Base-by-base conservation (phyloP, 2,329 filamentous ascomycete species). In the Trichoderma cornu-damae region DNA sequence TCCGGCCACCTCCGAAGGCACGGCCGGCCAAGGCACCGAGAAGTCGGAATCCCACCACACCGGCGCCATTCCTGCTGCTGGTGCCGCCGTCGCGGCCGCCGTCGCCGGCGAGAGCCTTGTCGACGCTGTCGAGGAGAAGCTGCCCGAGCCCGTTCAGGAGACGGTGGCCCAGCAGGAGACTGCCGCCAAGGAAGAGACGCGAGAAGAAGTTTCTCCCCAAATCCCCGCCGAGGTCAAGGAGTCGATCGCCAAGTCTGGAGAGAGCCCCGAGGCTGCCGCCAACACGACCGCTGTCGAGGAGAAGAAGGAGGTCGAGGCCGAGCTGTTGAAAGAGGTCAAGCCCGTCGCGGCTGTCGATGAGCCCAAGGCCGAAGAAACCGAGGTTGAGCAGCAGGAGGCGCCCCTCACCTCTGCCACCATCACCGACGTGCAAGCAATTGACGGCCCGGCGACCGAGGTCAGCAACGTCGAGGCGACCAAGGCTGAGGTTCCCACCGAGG, bases 221-320 rank as follows among this genome's bases (percentile, higher is more conserved):
- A 80, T 83, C 5, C 82, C 83, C 54, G 67, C 69, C 24, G 75
- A 81, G 62, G 83, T 85, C 16, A 80, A 81, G 70, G 75, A 82
- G 63, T 83, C 81, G 6, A 79, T 84, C 47, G 68, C 73, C 37
- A 76, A 80, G 65, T 80, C 87, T 20, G 80, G 83, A 55, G 70
- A 79, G 65, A 77, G 76, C 60, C 86, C 89, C 7, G 90, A 94
- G 72, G 89, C 89, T 32, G 82, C 87, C 34, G 80, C 81, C 56
- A 87, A 85, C 70, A 76, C 83, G 1, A 78, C 79, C 56, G 87
- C 85, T 16, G 88, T 94, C 6, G 74, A 81, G 61, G 88, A 92
- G 65, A 94, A 94, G 81, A 83, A 82, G 69, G 79, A 77, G 8
- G 79, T 91, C 4, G 90, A 95, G 75, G 72, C 82, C 24, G 87